These are phyloP conservation scores for Boletellus ananiceps DNA, from an alignment of 768 basidiomycete genomes.

Conservation along the genomic window DNA sequence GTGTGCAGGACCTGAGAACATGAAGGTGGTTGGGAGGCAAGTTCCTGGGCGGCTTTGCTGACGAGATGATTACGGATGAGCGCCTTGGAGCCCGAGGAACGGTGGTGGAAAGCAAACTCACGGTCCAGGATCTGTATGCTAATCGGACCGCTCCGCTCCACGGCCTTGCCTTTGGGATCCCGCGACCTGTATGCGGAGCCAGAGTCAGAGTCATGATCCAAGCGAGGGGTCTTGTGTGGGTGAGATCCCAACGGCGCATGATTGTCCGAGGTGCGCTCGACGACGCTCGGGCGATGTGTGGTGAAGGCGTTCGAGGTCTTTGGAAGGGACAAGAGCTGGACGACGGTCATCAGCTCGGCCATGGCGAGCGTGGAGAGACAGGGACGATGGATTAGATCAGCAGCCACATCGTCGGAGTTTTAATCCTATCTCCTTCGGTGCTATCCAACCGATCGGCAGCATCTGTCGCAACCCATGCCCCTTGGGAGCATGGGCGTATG, in stretches of 20 bases:
- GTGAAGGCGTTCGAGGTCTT: slow-evolving; percentile 50
- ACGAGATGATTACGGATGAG: background rate
- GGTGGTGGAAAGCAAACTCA: slow-evolving; percentile 16
- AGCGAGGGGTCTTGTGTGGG: slow-evolving; percentile 64
- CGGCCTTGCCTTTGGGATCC: slow-evolving; percentile 24
- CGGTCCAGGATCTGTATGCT: slow-evolving; percentile 43
- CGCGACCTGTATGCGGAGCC: slow-evolving; percentile 58
- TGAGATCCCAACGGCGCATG: slow-evolving; percentile 49
- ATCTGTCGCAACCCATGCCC: too few species aligned
- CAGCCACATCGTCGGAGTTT: background rate
- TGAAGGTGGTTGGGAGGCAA: slow-evolving; percentile 20
- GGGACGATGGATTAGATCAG: too few species aligned
- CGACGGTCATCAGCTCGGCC: slow-evolving; percentile 32
- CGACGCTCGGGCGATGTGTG: slow-evolving; percentile 35
- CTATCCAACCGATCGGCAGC: too few species aligned
- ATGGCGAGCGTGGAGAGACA: slow-evolving; percentile 15
- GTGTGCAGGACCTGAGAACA: slow-evolving; percentile 36
- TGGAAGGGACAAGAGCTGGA: slow-evolving; percentile 43
- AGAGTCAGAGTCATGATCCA: slow-evolving; percentile 64
- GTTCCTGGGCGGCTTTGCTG: slow-evolving; percentile 11
- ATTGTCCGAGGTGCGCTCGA: slow-evolving; percentile 29
- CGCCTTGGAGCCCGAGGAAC: background rate
- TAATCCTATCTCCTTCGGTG: background rate
- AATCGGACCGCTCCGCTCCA: slow-evolving; percentile 35
- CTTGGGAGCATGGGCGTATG: too few species aligned